Evolutionary conservation across 1,139 yeast genomes (phyloP), one percentile per base, ranked within the genome.

Genomic region (Yamadazyma triangularis): DNA sequence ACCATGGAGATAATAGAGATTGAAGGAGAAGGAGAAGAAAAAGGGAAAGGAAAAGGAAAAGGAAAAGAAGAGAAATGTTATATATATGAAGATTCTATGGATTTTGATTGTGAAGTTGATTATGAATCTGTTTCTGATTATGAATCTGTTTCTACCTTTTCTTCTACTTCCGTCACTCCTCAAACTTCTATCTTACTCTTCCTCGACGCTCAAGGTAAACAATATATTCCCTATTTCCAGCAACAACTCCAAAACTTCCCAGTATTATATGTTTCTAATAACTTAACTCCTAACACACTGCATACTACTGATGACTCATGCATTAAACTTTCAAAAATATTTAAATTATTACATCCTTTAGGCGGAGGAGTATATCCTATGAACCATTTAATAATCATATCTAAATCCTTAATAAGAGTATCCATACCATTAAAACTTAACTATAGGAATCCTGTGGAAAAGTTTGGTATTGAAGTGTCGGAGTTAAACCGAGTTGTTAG

Each of bases 311-410:
- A 47, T 26, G 32, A 32, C 6, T 38, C 48, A 28, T 50, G 57
- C 30, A 21, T 29, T 9, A 15, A 28, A 12, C 41, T 66, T 8
- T 46, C 68, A 2, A 45, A 50, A 14, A 47, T 50, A 11, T 52
- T 63, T 27, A 40, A 50, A 13, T 39, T 69, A 7, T 38, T 59
- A 22, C 73, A 71, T 41, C 79, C 79, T 0, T 40, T 71, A 14
- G 77, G 78, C 8, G 78, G 77, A 8, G 77, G 74, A 0, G 29
- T 50, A n/a, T 72, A 65, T 41, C 77, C 78, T 0, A 42, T 70
- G 23, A 65, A 69, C 27, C 56, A 61, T 31, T 45, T 72, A 25
- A 33, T 68, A 6, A 40, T 70, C 1, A 49, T 65, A 16, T 62
- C 61, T 33, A 26, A 44, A 4, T 53, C 58, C 25, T 29, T 35